Conservation (phyloP, 2,329 filamentous ascomycete genomes). For the Pseudocercospora vitis region DNA sequence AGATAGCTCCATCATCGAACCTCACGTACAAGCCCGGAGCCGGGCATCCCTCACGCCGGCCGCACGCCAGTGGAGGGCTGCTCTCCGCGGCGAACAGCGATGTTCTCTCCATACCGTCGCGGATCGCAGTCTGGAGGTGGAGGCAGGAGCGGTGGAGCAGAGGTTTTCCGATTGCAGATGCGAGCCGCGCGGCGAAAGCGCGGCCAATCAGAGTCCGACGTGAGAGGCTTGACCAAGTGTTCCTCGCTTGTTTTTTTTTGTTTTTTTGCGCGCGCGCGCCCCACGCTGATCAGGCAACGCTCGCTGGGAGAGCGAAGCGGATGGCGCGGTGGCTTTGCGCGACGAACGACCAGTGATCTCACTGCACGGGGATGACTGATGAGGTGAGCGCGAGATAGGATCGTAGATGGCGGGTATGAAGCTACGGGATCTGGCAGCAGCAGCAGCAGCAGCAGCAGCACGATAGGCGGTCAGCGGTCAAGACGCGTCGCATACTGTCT, state of each 20-base stretch:
- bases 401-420: conserved; percentile 4
- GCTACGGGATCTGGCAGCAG: not conserved
- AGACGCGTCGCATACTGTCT: too few species aligned
- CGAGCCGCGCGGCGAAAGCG: conserved; percentile 19
- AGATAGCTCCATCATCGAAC: not conserved
- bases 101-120: not conserved
- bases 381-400: too few species aligned
- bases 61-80: conserved; percentile 4
- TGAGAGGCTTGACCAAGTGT: conserved; percentile 20
- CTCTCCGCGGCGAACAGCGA: conserved; percentile 16
- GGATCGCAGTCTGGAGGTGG: conserved; percentile 7
- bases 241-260: conserved; percentile 14
- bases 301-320: conserved; percentile 13
- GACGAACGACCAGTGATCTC: not conserved
- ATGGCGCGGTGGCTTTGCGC: conserved; percentile 16
- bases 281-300: conserved; percentile 12
- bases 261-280: too few species aligned
- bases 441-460: not conserved
- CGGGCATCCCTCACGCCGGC: not conserved
- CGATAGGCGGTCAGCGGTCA: conserved; percentile 3
- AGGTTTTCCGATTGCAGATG: conserved; percentile 18
- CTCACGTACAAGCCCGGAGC: not conserved
- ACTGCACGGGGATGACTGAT: conserved; percentile 3
- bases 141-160: conserved; percentile 15
- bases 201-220: conserved; percentile 11